phyloP scores from a whole-genome alignment of 1,139 yeast genomes.

The Suhomyces ambrosiae region DNA sequence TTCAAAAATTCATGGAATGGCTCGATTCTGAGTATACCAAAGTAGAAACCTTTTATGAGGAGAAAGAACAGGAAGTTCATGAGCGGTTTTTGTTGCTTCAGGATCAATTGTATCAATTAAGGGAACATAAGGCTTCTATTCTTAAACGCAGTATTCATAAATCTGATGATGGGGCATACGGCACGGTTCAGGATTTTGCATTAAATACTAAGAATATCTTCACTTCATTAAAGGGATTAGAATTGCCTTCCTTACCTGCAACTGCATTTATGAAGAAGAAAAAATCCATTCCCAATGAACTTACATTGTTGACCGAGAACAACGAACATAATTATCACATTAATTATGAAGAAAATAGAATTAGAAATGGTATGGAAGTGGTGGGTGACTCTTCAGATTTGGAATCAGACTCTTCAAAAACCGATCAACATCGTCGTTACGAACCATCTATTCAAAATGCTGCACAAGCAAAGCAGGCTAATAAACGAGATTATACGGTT shows the following conservation, averaged over 20 bases:
- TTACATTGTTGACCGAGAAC: slow-evolving; percentile 8
- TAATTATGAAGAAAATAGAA: slow-evolving; percentile 42
- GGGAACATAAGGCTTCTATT: slow-evolving; percentile 49
- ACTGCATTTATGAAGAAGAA: slow-evolving; percentile 43
- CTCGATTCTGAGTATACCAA: slow-evolving; percentile 58
- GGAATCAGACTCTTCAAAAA: slow-evolving; percentile 8
- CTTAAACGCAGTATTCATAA: slow-evolving; percentile 13
- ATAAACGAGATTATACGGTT: slow-evolving; percentile 36
- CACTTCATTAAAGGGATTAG: slow-evolving; percentile 44
- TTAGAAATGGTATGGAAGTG: slow-evolving; percentile 38
- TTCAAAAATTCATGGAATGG: slow-evolving; percentile 57
- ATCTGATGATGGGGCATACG: slow-evolving; percentile 17
- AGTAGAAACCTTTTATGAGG: slow-evolving; percentile 61
- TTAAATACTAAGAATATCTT: slow-evolving; percentile 36
- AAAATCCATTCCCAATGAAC: slow-evolving; percentile 11
- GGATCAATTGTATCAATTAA: slow-evolving; percentile 65
- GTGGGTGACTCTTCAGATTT: slow-evolving; percentile 11
- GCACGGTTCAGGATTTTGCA: slow-evolving; percentile 35
- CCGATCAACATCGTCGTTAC: background rate
- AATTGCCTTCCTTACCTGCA: slow-evolving; percentile 61
- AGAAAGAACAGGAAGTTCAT: slow-evolving; percentile 61
- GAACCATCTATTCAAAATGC: slow-evolving; percentile 10
- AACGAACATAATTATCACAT: slow-evolving; percentile 24
- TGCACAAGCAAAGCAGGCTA: slow-evolving; percentile 22
- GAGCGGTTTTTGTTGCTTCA: slow-evolving; percentile 64